phyloP scores from a whole-genome alignment of 1,284 basidiomycete species.

The Phlebopus sp. region DNA sequence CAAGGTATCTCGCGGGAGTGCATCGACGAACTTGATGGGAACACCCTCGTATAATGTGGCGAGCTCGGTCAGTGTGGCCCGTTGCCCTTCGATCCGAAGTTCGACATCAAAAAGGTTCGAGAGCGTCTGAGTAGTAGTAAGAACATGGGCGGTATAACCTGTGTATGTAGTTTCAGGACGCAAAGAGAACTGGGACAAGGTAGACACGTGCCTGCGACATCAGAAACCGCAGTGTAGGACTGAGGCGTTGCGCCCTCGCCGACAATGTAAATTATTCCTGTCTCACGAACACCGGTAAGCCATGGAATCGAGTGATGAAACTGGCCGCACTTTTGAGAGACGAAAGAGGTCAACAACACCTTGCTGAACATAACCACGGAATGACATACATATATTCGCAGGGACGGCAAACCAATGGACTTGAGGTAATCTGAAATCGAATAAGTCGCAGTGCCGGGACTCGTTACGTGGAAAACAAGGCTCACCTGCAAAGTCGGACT shows the following conservation, averaged over 20 bases:
- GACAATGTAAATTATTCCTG: conserved; percentile 15
- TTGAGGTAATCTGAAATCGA: conserved; percentile 1
- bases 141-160: conserved; percentile 28
- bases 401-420: conserved; percentile 3
- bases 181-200: background rate
- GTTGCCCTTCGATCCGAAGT: conserved; percentile 29
- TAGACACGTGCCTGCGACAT: conserved; percentile 18
- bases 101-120: conserved; percentile 19
- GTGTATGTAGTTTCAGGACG: background rate
- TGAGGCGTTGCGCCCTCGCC: conserved; percentile 18
- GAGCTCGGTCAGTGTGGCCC: conserved; percentile 18
- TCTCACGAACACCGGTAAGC: conserved; percentile 7
- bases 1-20: conserved; percentile 1
- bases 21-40: conserved; percentile 14
- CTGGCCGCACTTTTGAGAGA: conserved; percentile 17
- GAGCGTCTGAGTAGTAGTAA: conserved; percentile 23
- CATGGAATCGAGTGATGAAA: conserved; percentile 19
- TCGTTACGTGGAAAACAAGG: background rate
- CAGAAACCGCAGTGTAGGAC: conserved; percentile 19
- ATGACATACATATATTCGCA: conserved; percentile 19
- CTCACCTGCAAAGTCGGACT: conserved; percentile 8
- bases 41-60: conserved; percentile 13
- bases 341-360: background rate
- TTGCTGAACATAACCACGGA: background rate
- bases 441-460: background rate